Conservation (phyloP, 2,329 filamentous ascomycete species). For the Alternaria triticina region DNA sequence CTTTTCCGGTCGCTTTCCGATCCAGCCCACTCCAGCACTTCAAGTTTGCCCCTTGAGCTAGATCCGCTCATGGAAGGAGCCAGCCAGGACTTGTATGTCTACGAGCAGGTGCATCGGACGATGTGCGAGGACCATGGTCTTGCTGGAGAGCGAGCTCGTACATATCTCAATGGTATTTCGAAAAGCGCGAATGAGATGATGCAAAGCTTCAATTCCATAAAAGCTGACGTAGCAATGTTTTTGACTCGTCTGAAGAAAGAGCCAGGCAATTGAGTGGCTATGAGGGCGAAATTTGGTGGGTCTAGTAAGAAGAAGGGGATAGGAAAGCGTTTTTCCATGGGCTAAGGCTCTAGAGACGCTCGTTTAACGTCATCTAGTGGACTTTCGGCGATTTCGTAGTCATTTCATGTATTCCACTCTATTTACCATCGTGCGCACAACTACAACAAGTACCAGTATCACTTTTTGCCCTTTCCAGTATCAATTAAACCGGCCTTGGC, state of each 20-base stretch:
- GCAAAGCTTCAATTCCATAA: conserved; percentile 8
- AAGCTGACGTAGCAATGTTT: conserved; percentile 8
- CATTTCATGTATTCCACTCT: not conserved
- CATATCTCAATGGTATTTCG: conserved; percentile 13
- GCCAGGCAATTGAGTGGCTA: conserved; percentile 5
- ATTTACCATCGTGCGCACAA: not conserved
- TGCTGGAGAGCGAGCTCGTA: conserved; percentile 10
- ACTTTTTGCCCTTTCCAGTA: not conserved
- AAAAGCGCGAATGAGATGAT: conserved; percentile 11
- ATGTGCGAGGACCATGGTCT: conserved; percentile 4
- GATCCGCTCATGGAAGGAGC: conserved; percentile 8
- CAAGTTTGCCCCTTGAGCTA: conserved; percentile 5
- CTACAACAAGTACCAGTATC: not conserved
- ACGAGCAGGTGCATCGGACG: conserved; percentile 5
- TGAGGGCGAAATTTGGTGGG: conserved; percentile 7
- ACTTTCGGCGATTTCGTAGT: not conserved
- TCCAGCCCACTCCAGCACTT: not conserved
- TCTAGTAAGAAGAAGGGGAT: not conserved
- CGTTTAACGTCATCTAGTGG: not conserved
- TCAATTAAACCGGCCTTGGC: not conserved
- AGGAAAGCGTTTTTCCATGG: not conserved
- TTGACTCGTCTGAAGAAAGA: conserved; percentile 9
- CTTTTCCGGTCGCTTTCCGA: conserved; percentile 11
- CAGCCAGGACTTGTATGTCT: conserved; percentile 11
- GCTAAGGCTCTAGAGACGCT: not conserved